Conservation (phyloP, 306 rosid species). For the Mimosa pudica region DNA sequence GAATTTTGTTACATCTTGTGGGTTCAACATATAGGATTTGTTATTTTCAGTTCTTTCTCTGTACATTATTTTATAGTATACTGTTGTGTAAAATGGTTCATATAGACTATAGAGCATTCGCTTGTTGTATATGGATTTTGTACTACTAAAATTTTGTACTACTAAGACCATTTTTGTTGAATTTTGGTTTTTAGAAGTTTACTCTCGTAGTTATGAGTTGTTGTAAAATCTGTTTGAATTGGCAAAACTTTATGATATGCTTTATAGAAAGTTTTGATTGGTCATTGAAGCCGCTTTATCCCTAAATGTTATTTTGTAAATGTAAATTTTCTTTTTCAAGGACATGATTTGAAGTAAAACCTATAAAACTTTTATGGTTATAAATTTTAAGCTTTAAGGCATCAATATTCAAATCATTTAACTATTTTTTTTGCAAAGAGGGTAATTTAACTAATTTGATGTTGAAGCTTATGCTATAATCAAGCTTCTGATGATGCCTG, state of each 20-base stretch:
- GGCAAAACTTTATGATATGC: background rate
- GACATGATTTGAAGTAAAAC: too few species aligned
- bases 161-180: background rate
- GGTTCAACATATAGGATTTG: background rate
- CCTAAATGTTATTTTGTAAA: too few species aligned
- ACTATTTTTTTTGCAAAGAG: too few species aligned
- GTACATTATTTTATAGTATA: background rate
- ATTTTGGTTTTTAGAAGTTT: background rate
- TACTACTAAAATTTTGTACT: too few species aligned
- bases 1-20: slow-evolving; percentile 14
- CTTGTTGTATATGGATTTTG: slow-evolving; percentile 9
- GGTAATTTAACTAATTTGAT: background rate
- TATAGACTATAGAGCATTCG: background rate
- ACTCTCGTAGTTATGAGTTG: background rate
- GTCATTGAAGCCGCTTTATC: background rate
- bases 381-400: background rate
- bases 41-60: slow-evolving; percentile 5
- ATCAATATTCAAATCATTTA: background rate
- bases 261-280: background rate
- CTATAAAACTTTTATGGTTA: too few species aligned
- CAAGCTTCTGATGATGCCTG: background rate
- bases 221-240: background rate
- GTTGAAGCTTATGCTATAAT: background rate
- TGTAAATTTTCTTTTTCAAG: too few species aligned
- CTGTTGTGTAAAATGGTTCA: slow-evolving; percentile 15